Percentiles rank a stretch among this genome's conserved stretches.
Evolutionary conservation across 2,329 filamentous ascomycete genomes (phyloP).

Genomic region (Metarhizium guizhouense): DNA sequence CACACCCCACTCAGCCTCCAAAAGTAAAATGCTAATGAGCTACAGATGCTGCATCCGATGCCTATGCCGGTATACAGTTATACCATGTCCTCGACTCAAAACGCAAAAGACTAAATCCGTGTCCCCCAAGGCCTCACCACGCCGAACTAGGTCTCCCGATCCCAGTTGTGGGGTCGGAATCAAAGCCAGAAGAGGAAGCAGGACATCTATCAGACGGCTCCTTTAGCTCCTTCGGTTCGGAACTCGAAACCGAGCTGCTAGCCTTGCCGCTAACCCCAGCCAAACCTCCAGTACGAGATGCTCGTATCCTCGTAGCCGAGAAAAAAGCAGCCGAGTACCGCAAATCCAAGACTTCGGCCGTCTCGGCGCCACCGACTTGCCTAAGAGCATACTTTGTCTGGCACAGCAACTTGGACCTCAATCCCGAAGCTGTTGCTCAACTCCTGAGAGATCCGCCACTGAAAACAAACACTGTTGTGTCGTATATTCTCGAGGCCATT

Average conservation of each 20-base stretch:
- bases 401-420: conserved; percentile 42
- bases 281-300: conserved; percentile 19
- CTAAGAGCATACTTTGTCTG: conserved; percentile 58
- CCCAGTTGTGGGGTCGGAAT: conserved; percentile 25
- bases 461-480: conserved; percentile 42
- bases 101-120: conserved; percentile 56
- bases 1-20: not conserved
- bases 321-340: conserved; percentile 27
- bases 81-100: conserved; percentile 63
- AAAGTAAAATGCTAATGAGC: not conserved
- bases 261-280: not conserved
- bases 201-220: not conserved
- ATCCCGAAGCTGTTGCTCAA: conserved; percentile 38
- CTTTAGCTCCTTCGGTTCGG: not conserved
- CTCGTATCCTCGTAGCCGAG: conserved; percentile 35
- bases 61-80: conserved; percentile 69
- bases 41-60: conserved; percentile 69
- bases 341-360: conserved; percentile 13
- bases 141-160: conserved; percentile 61
- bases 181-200: conserved; percentile 10
- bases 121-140: conserved; percentile 60
- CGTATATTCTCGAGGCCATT: conserved; percentile 51
- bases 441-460: conserved; percentile 54
- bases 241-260: not conserved
- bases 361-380: conserved; percentile 19